Evolutionary conservation across 306 rosid species (phyloP), one percentile per base, ranked within the genome.

Genomic region (Prosopis cineraria): DNA sequence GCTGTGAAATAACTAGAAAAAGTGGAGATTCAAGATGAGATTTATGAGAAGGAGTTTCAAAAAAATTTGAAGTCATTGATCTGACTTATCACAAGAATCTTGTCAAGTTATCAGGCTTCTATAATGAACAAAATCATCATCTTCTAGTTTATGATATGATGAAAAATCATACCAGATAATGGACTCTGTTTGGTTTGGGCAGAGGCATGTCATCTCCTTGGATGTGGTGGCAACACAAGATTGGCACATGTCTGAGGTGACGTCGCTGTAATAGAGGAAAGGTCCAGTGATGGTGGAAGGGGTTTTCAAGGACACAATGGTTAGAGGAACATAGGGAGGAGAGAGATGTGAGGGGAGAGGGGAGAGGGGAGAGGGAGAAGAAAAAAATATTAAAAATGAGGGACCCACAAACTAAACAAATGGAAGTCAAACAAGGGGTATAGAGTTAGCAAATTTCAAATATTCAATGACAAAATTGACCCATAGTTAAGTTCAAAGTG

Each of bases 181-280:
- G 0, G 81, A 75, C 45, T 77, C 72, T 37, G 65, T 84, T 24
- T 74, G 63, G 17, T 34, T 41, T 0, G 85, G 86, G 14, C 88
- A 83, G 2, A 1, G 66, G 0, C 24, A n/a, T 16, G 1, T 14
- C 1, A 58, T 67, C 20, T 20, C n/a, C 12, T 41, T 7, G 22
- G 82, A 31, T 10, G 88, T 77, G 37, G 52, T 16, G 30, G 33
- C 25, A 25, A 84, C 80, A 60, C 86, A 87, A 3, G n/a, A 30
- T 25, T 33, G 78, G 7, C 86, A 87, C n/a, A 55, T 22, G 30
- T 41, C 39, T 9, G 59, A 6, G 30, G 41, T 6, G 43, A 66
- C 39, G 48, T 87, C 88, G 3, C 85, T 87, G 13, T 80, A 79
- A 39, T 87, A 87, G 53, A 81, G 84, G 33, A 83, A 75, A 30